These are phyloP conservation scores for Ensete ventricosum DNA, from an alignment of 176 grass and related monocot species.

Conservation along the genomic window DNA sequence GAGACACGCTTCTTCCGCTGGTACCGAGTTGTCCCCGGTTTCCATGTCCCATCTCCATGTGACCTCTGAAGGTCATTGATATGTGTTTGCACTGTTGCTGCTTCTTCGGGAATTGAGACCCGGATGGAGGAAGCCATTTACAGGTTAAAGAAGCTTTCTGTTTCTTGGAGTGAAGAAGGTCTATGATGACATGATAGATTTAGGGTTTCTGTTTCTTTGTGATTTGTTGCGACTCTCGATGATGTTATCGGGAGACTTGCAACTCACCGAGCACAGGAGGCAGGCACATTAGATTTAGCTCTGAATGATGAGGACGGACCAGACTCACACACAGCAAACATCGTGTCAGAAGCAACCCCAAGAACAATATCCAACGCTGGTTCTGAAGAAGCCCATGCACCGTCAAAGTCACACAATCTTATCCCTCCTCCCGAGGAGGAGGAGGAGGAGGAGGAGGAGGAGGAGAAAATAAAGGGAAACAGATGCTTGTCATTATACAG, in stretches of 20 bases:
- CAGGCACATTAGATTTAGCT: conserved; percentile 11
- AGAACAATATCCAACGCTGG: neutral
- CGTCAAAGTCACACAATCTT: conserved; percentile 22
- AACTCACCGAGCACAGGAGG: neutral
- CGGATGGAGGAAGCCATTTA: neutral
- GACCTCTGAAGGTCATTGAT: neutral
- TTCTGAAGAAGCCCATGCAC: conserved; percentile 22
- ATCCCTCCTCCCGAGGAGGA: conserved; percentile 14
- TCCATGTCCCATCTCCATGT: neutral
- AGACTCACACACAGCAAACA: neutral
- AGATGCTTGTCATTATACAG: neutral
- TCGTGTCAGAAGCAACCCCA: conserved; percentile 10
- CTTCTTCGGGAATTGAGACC: neutral
- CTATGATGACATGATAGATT: neutral
- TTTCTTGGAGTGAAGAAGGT: no score
- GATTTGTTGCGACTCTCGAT: neutral
- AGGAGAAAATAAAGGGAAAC: conserved; percentile 11
- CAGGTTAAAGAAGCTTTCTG: no score
- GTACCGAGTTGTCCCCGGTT: conserved; percentile 6
- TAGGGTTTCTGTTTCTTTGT: neutral
- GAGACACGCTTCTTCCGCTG: conserved; percentile 10
- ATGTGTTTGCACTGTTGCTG: no score
- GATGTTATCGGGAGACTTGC: neutral
- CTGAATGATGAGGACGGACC: neutral
- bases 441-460: conserved; percentile 14